Evolutionary conservation across 2,329 filamentous ascomycete genomes (phyloP).

Genomic region (Beauveria sp.): DNA sequence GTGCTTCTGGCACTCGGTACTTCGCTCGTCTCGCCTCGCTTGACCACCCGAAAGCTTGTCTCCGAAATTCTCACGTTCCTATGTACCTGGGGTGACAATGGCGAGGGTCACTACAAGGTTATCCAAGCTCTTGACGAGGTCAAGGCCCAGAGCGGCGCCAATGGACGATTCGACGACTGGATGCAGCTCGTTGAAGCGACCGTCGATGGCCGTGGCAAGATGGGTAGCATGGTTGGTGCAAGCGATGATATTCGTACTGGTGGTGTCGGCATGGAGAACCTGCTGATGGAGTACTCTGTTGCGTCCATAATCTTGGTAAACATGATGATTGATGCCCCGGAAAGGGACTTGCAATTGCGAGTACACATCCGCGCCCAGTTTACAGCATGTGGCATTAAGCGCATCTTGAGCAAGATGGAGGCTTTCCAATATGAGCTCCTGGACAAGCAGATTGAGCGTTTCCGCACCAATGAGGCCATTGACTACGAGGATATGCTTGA

Average conservation of each 20-base stretch:
- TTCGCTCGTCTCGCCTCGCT: constrained; percentile 77
- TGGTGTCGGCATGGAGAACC: constrained; percentile 96
- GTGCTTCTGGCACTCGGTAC: constrained; percentile 82
- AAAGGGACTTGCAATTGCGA: constrained; percentile 80
- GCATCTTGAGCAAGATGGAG: constrained; percentile 94
- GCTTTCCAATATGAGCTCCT: constrained; percentile 97
- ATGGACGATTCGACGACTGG: constrained; percentile 95
- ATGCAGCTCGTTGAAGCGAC: constrained; percentile 98
- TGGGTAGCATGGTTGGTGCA: constrained; percentile 94
- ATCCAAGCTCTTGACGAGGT: constrained; percentile 88
- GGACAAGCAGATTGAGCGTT: constrained; percentile 94
- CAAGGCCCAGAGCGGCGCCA: constrained; percentile 81
- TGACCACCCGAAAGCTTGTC: constrained; percentile 88
- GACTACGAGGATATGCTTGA: constrained; percentile 98
- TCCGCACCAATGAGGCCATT: constrained; percentile 88
- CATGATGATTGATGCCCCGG: constrained; percentile 88
- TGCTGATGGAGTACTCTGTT: constrained; percentile 97
- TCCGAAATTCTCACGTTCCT: constrained; percentile 95
- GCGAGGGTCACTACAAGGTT: constrained; percentile 85
- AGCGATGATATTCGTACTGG: constrained; percentile 94
- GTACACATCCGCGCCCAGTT: constrained; percentile 95
- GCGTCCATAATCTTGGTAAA: constrained; percentile 93
- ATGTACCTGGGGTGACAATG: constrained; percentile 81
- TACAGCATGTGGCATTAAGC: constrained; percentile 89
- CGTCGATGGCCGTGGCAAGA: constrained; percentile 92